These are phyloP conservation scores for Herpetomonas samuelpessoai DNA, from an alignment of 208 protist genomes.

Conservation along the genomic window DNA sequence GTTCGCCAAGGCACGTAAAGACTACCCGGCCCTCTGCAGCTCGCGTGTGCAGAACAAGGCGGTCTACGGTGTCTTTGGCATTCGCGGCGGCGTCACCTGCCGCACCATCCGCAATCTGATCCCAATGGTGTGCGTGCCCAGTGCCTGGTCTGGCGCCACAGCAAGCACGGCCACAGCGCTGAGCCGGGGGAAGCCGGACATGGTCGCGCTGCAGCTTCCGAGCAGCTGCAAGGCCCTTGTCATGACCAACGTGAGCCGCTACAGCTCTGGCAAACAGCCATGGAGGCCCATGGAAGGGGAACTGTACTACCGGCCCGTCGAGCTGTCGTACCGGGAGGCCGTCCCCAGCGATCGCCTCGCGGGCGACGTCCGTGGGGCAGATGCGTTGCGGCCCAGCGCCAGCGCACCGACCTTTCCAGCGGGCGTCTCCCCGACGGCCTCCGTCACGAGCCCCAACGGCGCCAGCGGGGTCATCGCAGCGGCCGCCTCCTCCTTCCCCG, in stretches of 20 bases:
- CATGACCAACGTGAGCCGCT: slow-evolving; percentile 75
- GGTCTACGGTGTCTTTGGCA: slow-evolving; percentile 66
- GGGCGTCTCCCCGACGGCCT: background rate
- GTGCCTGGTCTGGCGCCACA: slow-evolving; percentile 1
- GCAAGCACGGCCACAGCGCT: background rate
- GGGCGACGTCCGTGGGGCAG: slow-evolving; percentile 1
- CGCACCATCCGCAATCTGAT: slow-evolving; percentile 43
- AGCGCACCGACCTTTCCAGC: background rate
- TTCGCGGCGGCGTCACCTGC: slow-evolving; percentile 37
- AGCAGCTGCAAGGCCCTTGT: slow-evolving; percentile 56
- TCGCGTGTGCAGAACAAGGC: slow-evolving; percentile 66
- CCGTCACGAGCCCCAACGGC: background rate
- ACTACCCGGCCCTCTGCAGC: slow-evolving; percentile 53
- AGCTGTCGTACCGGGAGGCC: slow-evolving; percentile 17
- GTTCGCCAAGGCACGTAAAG: slow-evolving; percentile 53
- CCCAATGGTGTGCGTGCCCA: slow-evolving; percentile 57
- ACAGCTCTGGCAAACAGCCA: slow-evolving; percentile 61
- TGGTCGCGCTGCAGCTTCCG: slow-evolving; percentile 55
- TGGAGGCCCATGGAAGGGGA: slow-evolving; percentile 36
- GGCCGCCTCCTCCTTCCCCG: background rate
- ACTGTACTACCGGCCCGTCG: slow-evolving; percentile 41
- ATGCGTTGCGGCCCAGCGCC: background rate
- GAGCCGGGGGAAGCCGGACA: slow-evolving; percentile 8
- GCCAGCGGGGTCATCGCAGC: background rate
- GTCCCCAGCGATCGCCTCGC: background rate